Evolutionary conservation across 2,329 filamentous ascomycete species (phyloP), one percentile per base, ranked within the genome.

Genomic region (Talaromyces sp.): DNA sequence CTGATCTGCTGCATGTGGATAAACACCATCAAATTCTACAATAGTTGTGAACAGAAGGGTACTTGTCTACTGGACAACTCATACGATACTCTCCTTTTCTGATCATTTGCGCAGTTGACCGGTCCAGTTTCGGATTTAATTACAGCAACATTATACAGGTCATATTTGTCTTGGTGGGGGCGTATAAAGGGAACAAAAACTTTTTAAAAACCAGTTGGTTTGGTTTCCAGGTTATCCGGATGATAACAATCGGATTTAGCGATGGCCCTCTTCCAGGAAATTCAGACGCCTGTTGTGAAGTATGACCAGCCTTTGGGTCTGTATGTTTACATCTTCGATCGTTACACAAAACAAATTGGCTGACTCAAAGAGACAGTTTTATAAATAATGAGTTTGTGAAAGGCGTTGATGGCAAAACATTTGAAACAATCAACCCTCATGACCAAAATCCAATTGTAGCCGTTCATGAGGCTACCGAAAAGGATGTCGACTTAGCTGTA

Each of bases 361-460:
- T 54, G 27, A 57, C 48, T 2, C 2, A 21, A 4, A 29, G n/a
- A 59, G 26, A 29, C 21, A 69, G 65, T 54, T 96, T 84, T 70
- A 73, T 71, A 60, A 92, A 94, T 84, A 92, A 92, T 77, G 89
- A 97, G 78, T 97, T 88, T 80, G 85, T 95, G 65, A 86, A 89
- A 76, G 83, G 86, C 74, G 86, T 89, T 64, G 90, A 96, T 69
- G 92, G 92, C 80, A 88, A 91, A 84, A 92, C 88, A 67, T 94
- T 96, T 72, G 91, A 96, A 79, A 89, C 92, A 76, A 88, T 94
- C 83, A 96, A 96, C 84, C 92, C 92, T 62, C 72, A 88, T 65
- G 91, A 85, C 66, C 92, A 96, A 77, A 87, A 92, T 77, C 85
- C 91, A 71, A 95, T 96, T 80, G 85, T 82, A 81, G 87, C 87